phyloP scores from a whole-genome alignment of 2,329 filamentous ascomycete species.

The Claviceps sp. region DNA sequence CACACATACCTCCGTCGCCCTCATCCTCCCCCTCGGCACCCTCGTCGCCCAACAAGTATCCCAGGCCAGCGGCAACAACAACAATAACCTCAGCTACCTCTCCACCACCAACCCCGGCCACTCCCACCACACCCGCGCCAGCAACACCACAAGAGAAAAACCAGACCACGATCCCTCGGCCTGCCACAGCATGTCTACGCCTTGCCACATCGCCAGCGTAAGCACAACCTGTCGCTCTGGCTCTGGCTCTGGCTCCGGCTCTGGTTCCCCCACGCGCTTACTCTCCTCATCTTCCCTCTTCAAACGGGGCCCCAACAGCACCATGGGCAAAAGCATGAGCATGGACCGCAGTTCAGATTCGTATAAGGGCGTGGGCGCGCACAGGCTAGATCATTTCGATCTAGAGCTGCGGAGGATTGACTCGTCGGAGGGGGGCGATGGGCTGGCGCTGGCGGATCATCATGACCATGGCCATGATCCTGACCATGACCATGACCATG shows the following conservation, averaged over 20 bases:
- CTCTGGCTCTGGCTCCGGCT: constrained; percentile 3
- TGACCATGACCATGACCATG: not conserved
- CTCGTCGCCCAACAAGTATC: constrained; percentile 36
- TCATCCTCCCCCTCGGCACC: constrained; percentile 39
- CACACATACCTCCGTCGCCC: constrained; percentile 33
- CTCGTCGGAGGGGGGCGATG: constrained; percentile 7
- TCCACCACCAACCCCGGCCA: not conserved
- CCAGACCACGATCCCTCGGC: constrained; percentile 2
- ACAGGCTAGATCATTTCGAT: constrained; percentile 14
- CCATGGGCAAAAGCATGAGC: no score
- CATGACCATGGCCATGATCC: not conserved
- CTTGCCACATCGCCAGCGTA: not conserved
- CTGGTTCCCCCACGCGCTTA: constrained; percentile 4
- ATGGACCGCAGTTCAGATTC: not conserved
- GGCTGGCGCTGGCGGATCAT: not conserved
- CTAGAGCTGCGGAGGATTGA: constrained; percentile 20
- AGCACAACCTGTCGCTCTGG: constrained; percentile 6
- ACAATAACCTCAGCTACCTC: constrained; percentile 8
- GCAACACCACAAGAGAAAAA: not conserved
- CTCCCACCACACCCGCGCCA: not conserved
- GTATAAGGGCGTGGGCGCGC: not conserved
- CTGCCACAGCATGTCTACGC: not conserved
- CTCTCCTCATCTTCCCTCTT: not conserved
- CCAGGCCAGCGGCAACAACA: constrained; percentile 6
- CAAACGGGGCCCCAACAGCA: no score